Evolutionary conservation across 2,329 filamentous ascomycete species (phyloP).

Genomic region (Scedosporium boydii): DNA sequence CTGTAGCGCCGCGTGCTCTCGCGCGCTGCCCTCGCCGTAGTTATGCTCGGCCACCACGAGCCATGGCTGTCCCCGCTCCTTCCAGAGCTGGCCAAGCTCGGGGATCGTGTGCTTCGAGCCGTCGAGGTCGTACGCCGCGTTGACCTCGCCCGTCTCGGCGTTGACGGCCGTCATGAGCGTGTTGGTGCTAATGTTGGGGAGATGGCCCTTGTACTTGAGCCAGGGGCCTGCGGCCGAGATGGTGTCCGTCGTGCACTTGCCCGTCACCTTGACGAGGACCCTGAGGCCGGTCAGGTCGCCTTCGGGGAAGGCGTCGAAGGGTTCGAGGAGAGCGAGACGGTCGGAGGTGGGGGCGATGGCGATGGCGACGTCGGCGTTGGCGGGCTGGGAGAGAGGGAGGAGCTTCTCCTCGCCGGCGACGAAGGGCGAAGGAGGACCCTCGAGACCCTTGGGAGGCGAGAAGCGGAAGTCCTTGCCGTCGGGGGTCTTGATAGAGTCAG

Average conservation of each 20-base stretch:
- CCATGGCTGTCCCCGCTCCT: conserved; percentile 66
- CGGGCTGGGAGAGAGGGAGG: conserved; percentile 60
- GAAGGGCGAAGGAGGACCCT: conserved; percentile 56
- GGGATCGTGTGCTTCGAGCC: conserved; percentile 71
- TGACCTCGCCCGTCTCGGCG: conserved; percentile 84
- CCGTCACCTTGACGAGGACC: conserved; percentile 91
- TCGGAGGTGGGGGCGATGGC: conserved; percentile 80
- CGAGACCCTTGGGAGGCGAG: conserved; percentile 62
- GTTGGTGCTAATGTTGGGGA: conserved; percentile 96
- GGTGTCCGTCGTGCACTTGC: conserved; percentile 97
- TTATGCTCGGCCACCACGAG: conserved; percentile 96
- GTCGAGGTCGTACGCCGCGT: conserved; percentile 80
- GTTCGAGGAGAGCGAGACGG: conserved; percentile 82
- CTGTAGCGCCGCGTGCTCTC: conserved; percentile 84
- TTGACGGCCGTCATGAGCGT: conserved; percentile 94
- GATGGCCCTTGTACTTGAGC: conserved; percentile 98
- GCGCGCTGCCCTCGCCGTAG: conserved; percentile 84
- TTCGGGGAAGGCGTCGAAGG: conserved; percentile 74
- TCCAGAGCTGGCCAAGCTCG: conserved; percentile 79
- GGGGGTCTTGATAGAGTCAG: conserved; percentile 71
- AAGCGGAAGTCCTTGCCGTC: conserved; percentile 80
- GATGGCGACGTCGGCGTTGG: conserved; percentile 62
- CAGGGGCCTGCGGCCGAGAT: conserved; percentile 95
- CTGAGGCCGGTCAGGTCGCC: conserved; percentile 66
- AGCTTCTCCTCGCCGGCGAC: conserved; percentile 68